phyloP scores from a whole-genome alignment of 176 grass and related monocot species.

The Oryza brachyantha region DNA sequence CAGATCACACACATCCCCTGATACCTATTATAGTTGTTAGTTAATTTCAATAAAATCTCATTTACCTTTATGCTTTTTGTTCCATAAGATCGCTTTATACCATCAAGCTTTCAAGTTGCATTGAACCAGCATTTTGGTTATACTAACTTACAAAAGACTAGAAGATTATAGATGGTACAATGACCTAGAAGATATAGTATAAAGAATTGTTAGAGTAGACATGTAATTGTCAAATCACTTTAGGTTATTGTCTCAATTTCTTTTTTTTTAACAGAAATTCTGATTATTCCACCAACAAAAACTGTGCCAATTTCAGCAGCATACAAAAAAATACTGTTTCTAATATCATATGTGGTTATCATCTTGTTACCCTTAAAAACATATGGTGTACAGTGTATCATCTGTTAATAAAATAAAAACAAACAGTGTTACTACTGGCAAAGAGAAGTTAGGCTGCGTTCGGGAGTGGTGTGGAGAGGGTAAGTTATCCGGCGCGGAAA shows the following conservation, averaged over 20 bases:
- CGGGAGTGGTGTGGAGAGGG: no score
- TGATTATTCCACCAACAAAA: not conserved
- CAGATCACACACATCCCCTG: no score
- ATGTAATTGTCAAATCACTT: not conserved
- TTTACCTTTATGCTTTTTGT: not conserved
- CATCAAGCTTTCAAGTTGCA: not conserved
- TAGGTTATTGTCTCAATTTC: not conserved
- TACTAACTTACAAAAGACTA: not conserved
- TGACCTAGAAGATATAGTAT: not conserved
- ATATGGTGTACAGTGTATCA: not conserved
- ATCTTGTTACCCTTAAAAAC: no score
- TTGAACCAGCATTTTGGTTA: not conserved
- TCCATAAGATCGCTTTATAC: not conserved
- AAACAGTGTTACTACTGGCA: not conserved
- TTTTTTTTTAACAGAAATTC: not conserved
- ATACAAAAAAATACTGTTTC: not conserved
- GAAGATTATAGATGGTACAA: not conserved
- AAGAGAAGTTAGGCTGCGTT: not conserved
- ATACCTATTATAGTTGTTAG: no score
- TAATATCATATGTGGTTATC: no score
- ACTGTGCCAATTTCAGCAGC: not conserved
- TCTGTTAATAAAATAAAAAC: not conserved
- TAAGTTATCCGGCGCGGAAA: no score
- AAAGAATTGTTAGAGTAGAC: not conserved
- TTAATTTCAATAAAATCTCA: no score